phyloP scores from a whole-genome alignment of 768 basidiomycete species.

The Flagelloscypha sp. region DNA sequence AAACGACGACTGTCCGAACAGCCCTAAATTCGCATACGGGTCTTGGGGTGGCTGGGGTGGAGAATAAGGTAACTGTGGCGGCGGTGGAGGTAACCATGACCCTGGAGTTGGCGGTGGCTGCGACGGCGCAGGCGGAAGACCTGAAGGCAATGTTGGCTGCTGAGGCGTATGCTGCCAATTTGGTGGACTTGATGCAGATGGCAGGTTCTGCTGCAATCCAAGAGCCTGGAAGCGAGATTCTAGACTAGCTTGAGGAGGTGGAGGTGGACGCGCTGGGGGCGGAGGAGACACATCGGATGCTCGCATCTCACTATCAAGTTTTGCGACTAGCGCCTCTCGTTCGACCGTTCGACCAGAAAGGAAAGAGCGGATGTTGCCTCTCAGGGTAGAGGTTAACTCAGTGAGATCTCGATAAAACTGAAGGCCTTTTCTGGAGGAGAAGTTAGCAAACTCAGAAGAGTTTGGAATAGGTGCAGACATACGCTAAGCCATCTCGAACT shows the following conservation, averaged over 20 bases:
- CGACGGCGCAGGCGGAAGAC: conserved; percentile 15
- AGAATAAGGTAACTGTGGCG: conserved; percentile 16
- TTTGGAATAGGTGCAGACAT: conserved; percentile 24
- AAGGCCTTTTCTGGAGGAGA: conserved; percentile 62
- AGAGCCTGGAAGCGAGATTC: conserved; percentile 4
- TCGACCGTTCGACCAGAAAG: conserved; percentile 58
- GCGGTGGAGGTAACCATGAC: conserved; percentile 18
- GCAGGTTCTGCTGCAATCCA: conserved; percentile 15
- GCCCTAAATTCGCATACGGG: conserved; percentile 27
- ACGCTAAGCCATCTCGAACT: conserved; percentile 78
- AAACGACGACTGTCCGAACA: conserved; percentile 13
- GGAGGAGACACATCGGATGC: conserved; percentile 28
- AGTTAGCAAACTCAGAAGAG: conserved; percentile 7
- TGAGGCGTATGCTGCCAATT: background rate
- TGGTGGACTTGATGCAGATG: conserved; percentile 6
- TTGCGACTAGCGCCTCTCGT: conserved; percentile 55
- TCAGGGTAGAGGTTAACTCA: conserved; percentile 51
- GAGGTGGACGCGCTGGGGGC: conserved; percentile 21
- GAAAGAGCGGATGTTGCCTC: conserved; percentile 52
- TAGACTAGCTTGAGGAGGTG: conserved; percentile 14
- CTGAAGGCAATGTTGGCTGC: conserved; percentile 7
- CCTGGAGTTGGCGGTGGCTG: conserved; percentile 16
- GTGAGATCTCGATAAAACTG: conserved; percentile 82
- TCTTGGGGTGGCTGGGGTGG: conserved; percentile 17
- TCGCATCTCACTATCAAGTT: conserved; percentile 68